Evolutionary conservation across 106 monocot genomes (phyloP).

Genomic region (Apostasia ramifera): DNA sequence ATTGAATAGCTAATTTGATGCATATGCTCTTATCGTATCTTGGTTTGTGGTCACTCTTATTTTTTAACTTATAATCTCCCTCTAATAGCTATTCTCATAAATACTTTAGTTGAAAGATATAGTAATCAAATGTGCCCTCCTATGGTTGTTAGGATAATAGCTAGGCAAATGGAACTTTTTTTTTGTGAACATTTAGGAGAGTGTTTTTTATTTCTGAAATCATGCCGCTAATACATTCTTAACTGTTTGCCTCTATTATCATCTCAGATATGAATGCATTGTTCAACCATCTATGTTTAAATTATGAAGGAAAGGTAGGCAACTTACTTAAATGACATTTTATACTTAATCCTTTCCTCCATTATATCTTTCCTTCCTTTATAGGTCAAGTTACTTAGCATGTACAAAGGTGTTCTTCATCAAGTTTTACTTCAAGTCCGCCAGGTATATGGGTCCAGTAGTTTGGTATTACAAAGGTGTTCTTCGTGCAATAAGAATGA

Average conservation of each 20-base stretch:
- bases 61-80: too few species aligned
- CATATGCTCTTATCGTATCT: too few species aligned
- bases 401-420: constrained; percentile 78
- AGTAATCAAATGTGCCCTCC: too few species aligned
- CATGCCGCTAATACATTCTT: not conserved
- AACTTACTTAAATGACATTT: not conserved
- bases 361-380: not conserved
- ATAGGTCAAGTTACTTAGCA: constrained; percentile 59
- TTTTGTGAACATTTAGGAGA: too few species aligned
- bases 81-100: too few species aligned
- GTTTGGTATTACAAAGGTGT: not conserved
- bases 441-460: constrained; percentile 39
- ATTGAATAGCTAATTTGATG: too few species aligned
- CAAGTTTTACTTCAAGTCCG: constrained; percentile 69
- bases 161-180: too few species aligned
- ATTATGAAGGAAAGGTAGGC: constrained; percentile 88
- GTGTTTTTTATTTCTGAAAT: not conserved
- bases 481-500: too few species aligned
- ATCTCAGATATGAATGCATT: constrained; percentile 80
- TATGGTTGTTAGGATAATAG: too few species aligned
- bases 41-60: too few species aligned
- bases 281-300: constrained; percentile 67
- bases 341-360: not conserved
- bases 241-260: constrained; percentile 5
- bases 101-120: too few species aligned